A percentile compares a stretch with the other conserved stretches of the same genome.
Evolutionary conservation across 768 basidiomycete genomes (phyloP).

Genomic region (Leccinum arenicola): DNA sequence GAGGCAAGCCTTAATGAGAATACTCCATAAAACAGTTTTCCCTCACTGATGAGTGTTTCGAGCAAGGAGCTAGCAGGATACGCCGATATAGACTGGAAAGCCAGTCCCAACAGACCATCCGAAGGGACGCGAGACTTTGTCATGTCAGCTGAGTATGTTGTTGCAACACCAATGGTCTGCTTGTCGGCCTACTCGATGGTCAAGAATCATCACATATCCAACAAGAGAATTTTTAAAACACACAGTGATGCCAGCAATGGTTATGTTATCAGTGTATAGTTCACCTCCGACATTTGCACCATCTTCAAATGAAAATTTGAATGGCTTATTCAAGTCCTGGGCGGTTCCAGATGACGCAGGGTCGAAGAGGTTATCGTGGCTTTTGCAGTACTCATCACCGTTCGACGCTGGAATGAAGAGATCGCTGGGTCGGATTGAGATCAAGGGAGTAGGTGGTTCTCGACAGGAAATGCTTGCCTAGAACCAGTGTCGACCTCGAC

Average conservation of each 20-base stretch:
- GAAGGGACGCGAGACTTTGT: fast-evolving
- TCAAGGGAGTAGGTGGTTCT: too few species aligned
- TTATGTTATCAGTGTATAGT: not conserved
- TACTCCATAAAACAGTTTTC: not conserved
- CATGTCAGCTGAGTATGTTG: not conserved
- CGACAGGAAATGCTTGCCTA: too few species aligned
- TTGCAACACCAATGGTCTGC: not conserved
- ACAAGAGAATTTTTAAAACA: not conserved
- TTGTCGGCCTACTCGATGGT: not conserved
- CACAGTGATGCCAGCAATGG: not conserved
- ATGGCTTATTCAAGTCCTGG: not conserved
- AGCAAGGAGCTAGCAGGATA: not conserved
- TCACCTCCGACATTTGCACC: not conserved
- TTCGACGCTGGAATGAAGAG: too few species aligned
- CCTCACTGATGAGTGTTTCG: not conserved
- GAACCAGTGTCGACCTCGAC: too few species aligned
- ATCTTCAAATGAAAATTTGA: not conserved
- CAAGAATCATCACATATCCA: not conserved
- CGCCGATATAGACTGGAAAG: not conserved
- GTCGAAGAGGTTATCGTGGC: not conserved
- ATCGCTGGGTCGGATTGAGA: too few species aligned
- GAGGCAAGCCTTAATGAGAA: not conserved
- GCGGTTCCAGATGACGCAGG: not conserved
- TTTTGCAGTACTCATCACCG: too few species aligned
- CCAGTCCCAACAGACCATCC: not conserved